Evolutionary conservation across 139 green algal genomes (phyloP).

Genomic region (Haematococcus sp.): DNA sequence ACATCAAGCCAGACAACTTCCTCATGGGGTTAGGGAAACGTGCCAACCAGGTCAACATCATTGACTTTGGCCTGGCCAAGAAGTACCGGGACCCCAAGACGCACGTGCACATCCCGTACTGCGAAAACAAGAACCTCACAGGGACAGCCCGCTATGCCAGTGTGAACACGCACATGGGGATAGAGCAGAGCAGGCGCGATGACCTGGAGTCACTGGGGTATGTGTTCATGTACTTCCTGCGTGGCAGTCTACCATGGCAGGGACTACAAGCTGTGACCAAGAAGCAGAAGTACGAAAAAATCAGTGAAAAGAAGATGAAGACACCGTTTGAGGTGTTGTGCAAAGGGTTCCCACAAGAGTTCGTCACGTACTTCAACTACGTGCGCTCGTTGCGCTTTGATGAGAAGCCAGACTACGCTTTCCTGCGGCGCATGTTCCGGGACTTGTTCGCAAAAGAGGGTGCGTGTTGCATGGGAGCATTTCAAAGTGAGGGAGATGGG

Average conservation of each 20-base stretch:
- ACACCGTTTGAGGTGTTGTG: constrained; percentile 96
- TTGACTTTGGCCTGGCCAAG: constrained; percentile 99
- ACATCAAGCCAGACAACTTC: constrained; percentile 86
- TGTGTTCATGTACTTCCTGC: constrained; percentile 97
- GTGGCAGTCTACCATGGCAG: constrained; percentile 96
- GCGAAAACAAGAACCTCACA: constrained; percentile 96
- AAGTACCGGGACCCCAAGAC: constrained; percentile 99
- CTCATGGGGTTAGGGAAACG: constrained; percentile 87
- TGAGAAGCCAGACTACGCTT: constrained; percentile 98
- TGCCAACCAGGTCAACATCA: constrained; percentile 97
- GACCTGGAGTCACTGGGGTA: constrained; percentile 93
- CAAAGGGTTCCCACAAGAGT: constrained; percentile 95
- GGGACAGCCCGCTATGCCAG: constrained; percentile 98
- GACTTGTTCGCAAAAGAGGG: constrained; percentile 97
- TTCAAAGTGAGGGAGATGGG: too few relatives aligned
- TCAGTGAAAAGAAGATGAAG: constrained; percentile 99
- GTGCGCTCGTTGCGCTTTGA: constrained; percentile 88
- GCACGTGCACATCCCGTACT: constrained; percentile 98
- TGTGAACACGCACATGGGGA: constrained; percentile 99
- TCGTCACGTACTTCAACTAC: constrained; percentile 92
- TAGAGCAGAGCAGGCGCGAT: constrained; percentile 95
- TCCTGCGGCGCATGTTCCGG: constrained; percentile 94
- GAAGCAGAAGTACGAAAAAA: constrained; percentile 91
- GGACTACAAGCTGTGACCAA: constrained; percentile 59
- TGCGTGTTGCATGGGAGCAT: constrained; percentile 30